phyloP scores from a whole-genome alignment of 345 rosid genomes.

The Euphorbia tirucalli region DNA sequence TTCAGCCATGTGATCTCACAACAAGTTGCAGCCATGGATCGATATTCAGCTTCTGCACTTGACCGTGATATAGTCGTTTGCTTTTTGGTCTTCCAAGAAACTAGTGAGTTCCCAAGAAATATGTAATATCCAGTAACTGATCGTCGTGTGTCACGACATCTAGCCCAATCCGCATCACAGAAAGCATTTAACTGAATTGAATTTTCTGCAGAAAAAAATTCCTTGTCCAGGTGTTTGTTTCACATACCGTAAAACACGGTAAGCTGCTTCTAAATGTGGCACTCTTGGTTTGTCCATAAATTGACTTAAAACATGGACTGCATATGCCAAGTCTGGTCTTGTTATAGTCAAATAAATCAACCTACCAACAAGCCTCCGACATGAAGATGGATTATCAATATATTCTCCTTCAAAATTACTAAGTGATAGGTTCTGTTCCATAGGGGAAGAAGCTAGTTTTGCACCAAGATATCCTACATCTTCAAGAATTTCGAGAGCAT shows the following conservation, averaged over 20 bases:
- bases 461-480: not conserved
- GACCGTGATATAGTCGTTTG: not conserved
- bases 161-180: too few relatives aligned
- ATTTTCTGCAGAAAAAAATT: too few relatives aligned
- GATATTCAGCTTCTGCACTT: not conserved
- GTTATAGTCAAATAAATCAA: constrained; percentile 1
- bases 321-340: not conserved
- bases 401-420: not conserved
- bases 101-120: not conserved
- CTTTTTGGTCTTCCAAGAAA: not conserved
- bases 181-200: too few relatives aligned
- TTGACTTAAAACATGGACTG: not conserved
- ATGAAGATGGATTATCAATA: not conserved
- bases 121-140: not conserved
- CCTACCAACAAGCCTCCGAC: not conserved
- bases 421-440: not conserved
- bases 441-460: not conserved
- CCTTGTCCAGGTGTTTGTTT: too few relatives aligned
- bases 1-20: too few relatives aligned
- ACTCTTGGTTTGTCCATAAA: not conserved
- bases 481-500: not conserved
- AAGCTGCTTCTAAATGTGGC: not conserved
- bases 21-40: too few relatives aligned
- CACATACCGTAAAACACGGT: not conserved
- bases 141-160: not conserved